These are phyloP conservation scores for Apiospora phragmitis DNA, from an alignment of 2,329 filamentous ascomycete species.

Conservation along the genomic window DNA sequence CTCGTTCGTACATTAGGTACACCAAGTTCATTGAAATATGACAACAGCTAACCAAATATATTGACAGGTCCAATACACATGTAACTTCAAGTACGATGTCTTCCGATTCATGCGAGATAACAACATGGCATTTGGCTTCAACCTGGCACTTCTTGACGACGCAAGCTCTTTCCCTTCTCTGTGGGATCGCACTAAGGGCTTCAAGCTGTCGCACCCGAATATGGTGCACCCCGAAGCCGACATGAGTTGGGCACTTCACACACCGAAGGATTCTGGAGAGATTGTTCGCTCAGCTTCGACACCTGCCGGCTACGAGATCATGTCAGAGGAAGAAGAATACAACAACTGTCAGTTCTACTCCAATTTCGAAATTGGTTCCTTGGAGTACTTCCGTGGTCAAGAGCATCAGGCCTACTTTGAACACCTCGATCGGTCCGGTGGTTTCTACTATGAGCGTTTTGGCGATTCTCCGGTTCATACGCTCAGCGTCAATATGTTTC, in stretches of 20 bases:
- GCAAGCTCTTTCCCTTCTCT: constrained; percentile 43
- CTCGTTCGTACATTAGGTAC: neutral
- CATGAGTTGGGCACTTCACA: constrained; percentile 47
- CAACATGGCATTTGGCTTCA: constrained; percentile 75
- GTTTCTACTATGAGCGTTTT: constrained; percentile 48
- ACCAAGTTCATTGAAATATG: no score
- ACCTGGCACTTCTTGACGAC: constrained; percentile 48
- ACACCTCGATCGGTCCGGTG: constrained; percentile 48
- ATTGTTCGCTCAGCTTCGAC: constrained; percentile 12
- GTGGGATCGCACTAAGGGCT: constrained; percentile 46
- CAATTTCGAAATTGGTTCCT: constrained; percentile 55
- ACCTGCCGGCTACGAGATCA: neutral
- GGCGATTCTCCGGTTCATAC: constrained; percentile 53
- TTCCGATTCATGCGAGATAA: constrained; percentile 85
- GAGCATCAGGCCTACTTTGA: constrained; percentile 49
- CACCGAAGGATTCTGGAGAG: constrained; percentile 19
- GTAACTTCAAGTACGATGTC: constrained; percentile 76
- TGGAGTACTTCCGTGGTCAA: constrained; percentile 50
- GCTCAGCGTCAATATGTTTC: constrained; percentile 54
- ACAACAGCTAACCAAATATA: neutral
- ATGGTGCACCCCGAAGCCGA: constrained; percentile 49
- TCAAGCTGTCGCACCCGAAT: constrained; percentile 45
- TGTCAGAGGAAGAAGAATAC: constrained; percentile 38
- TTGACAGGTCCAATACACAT: constrained; percentile 52
- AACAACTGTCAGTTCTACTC: constrained; percentile 52